Percentiles rank a stretch among this genome's conserved stretches.
phyloP scores from a whole-genome alignment of 164 flowering plant species.

The Tinospora cordifolia region DNA sequence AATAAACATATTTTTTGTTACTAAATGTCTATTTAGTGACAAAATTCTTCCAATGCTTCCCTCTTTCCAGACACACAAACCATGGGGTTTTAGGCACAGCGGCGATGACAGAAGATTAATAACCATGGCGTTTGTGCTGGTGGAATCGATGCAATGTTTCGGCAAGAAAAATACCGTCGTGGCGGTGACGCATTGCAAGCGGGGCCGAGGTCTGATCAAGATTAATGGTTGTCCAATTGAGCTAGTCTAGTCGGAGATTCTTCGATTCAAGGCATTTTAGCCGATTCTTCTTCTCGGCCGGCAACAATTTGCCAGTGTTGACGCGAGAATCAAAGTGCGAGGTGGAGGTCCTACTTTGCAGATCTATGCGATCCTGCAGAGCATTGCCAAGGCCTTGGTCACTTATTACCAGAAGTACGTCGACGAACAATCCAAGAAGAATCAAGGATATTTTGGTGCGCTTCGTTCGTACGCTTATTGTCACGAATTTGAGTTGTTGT shows the following conservation, averaged over 20 bases:
- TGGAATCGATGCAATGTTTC: constrained; percentile 66
- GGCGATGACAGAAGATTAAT: background rate
- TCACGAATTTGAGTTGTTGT: constrained; percentile 31
- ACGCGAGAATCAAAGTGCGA: constrained; percentile 63
- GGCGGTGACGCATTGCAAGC: constrained; percentile 75
- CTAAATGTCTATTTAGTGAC: too few species aligned
- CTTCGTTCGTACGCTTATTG: constrained; percentile 30
- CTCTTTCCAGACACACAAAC: too few species aligned
- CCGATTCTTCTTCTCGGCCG: constrained; percentile 67
- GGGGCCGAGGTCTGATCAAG: constrained; percentile 67
- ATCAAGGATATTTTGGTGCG: constrained; percentile 13
- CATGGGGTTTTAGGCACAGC: background rate
- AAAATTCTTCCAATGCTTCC: too few species aligned
- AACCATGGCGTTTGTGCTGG: constrained; percentile 15
- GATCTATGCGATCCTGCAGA: constrained; percentile 31
- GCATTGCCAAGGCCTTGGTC: constrained; percentile 29
- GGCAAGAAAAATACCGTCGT: constrained; percentile 78
- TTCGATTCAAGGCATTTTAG: constrained; percentile 64
- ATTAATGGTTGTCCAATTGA: constrained; percentile 78
- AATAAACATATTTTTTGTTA: too few species aligned
- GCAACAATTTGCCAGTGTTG: constrained; percentile 62
- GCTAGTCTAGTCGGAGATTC: constrained; percentile 65
- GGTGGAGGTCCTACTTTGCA: constrained; percentile 25
- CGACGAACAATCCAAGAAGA: constrained; percentile 20
- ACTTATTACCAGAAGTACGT: constrained; percentile 32